Percentiles rank a stretch among this genome's conserved stretches.
Evolutionary conservation across 495 filamentous ascomycete species (phyloP).

Genomic region (Penicillium maclennaniae): DNA sequence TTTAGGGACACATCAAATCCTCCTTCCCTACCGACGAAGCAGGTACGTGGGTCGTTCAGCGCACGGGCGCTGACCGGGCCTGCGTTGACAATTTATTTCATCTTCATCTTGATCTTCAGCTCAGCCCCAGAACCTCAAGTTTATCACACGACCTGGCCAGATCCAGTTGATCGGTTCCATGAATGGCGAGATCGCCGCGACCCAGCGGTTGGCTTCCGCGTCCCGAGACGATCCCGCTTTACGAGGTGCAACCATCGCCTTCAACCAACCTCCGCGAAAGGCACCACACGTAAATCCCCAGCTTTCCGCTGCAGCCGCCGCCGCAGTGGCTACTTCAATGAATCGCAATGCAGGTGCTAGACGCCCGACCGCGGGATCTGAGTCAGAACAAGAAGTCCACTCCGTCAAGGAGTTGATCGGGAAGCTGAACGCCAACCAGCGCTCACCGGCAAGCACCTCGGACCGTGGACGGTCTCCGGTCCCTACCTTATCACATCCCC

Average conservation of each 20-base stretch:
- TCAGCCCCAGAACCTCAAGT: not conserved
- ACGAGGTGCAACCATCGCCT: constrained; percentile 40
- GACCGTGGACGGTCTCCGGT: constrained; percentile 11
- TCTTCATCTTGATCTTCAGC: not conserved
- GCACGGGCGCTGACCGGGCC: not conserved
- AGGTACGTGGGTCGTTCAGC: not conserved
- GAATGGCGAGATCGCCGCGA: constrained; percentile 34
- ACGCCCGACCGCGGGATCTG: constrained; percentile 17
- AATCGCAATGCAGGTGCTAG: constrained; percentile 17
- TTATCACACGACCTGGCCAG: not conserved
- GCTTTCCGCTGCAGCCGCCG: constrained; percentile 10
- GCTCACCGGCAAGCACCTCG: constrained; percentile 4
- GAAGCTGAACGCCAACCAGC: constrained; percentile 26
- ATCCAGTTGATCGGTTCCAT: constrained; percentile 20
- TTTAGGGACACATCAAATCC: too few relatives aligned
- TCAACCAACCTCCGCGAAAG: constrained; percentile 19
- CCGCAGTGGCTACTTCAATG: constrained; percentile 18
- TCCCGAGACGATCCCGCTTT: constrained; percentile 29
- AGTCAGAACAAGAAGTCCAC: constrained; percentile 34
- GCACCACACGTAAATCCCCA: constrained; percentile 16
- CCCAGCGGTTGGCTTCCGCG: constrained; percentile 30
- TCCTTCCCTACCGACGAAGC: too few relatives aligned
- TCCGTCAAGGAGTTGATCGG: constrained; percentile 45
- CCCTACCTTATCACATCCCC: constrained; percentile 17
- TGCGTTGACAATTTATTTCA: not conserved